phyloP scores from a whole-genome alignment of 345 rosid genomes.

The Orychophragmus violaceus region DNA sequence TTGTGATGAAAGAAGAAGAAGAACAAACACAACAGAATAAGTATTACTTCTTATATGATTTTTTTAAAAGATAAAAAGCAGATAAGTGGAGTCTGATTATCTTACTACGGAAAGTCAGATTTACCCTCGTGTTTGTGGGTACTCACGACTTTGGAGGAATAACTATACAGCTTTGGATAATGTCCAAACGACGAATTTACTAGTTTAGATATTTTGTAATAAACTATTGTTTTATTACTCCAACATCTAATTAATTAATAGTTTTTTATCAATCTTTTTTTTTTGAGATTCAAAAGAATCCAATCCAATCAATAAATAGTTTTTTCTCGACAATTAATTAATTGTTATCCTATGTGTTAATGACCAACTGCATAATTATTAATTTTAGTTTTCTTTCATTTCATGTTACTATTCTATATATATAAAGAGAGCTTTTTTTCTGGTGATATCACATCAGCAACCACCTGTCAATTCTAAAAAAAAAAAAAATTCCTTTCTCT shows the following conservation, averaged over 20 bases:
- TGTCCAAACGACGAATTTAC: conserved; percentile 3
- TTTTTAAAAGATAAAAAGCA: conserved; percentile 4
- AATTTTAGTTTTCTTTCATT: no score
- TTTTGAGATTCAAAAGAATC: no score
- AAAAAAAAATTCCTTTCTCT: no score
- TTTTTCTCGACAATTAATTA: no score
- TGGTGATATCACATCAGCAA: no score
- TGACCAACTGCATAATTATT: background rate
- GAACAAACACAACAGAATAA: background rate
- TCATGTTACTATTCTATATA: no score
- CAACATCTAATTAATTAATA: background rate
- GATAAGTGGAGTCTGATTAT: conserved; percentile 27
- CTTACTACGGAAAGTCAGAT: background rate
- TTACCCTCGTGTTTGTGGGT: conserved; percentile 10
- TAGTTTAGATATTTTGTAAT: background rate
- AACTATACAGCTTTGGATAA: conserved; percentile 22
- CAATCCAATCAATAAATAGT: no score
- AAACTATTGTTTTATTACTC: background rate
- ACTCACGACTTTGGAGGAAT: conserved; percentile 2
- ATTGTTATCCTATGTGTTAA: background rate
- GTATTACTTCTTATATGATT: background rate
- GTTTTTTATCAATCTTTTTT: no score
- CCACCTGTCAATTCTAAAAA: no score
- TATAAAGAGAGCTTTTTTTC: no score
- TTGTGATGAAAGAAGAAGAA: background rate